Conservation (phyloP, 202 grass and related monocot genomes). For the Alloteropsis angusta region DNA sequence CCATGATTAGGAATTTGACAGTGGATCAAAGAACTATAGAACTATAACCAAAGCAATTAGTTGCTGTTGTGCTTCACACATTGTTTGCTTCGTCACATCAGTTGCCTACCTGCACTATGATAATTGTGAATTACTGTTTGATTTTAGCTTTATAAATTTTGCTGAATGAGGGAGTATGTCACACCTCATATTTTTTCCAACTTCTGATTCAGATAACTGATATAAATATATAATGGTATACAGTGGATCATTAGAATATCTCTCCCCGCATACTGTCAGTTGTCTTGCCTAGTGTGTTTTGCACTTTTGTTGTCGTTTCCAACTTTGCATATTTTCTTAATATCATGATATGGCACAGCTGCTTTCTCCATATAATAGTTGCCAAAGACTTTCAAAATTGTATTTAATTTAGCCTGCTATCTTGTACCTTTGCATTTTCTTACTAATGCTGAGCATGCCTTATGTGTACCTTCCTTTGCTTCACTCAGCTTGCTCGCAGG, state of each 20-base stretch:
- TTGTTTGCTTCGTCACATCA: neutral
- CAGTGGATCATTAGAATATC: neutral
- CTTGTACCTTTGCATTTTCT: constrained; percentile 9
- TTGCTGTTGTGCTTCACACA: neutral
- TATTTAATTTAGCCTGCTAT: constrained; percentile 3
- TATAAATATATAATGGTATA: neutral
- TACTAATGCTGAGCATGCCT: constrained; percentile 3
- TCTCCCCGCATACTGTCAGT: neutral
- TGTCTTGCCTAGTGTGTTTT: neutral
- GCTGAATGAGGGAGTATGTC: neutral
- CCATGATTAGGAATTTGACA: neutral
- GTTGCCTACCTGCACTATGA: neutral
- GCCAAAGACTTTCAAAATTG: neutral
- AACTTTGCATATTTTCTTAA: neutral
- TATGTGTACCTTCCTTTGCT: constrained; percentile 28
- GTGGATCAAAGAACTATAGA: neutral
- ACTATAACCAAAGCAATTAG: neutral
- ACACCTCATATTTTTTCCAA: neutral
- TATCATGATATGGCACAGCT: constrained; percentile 16
- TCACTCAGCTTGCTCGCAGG: constrained; percentile 61
- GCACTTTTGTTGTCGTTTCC: neutral
- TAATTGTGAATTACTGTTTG: neutral
- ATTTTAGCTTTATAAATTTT: neutral
- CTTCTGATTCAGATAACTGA: neutral
- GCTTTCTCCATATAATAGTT: neutral